These are phyloP conservation scores for Neonectria ditissima DNA, from an alignment of 2,329 filamentous ascomycete species.

Conservation along the genomic window DNA sequence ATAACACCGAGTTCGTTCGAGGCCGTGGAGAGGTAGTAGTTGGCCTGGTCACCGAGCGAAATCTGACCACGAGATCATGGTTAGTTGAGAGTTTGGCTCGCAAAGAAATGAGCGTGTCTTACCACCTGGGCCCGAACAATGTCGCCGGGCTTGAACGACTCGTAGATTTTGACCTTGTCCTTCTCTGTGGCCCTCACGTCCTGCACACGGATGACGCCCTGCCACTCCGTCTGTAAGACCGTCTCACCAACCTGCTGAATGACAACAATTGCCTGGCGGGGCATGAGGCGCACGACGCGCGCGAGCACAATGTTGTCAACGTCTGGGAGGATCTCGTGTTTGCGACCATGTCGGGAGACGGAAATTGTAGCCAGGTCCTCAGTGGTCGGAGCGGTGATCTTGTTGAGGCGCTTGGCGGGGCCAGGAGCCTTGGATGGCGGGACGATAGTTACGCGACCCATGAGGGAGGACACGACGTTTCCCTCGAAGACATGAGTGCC, in stretches of 20 bases:
- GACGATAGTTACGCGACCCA: conserved; percentile 74
- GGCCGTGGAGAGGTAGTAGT: conserved; percentile 94
- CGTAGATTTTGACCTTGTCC: conserved; percentile 90
- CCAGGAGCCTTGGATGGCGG: conserved; percentile 60
- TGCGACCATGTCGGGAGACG: conserved; percentile 62
- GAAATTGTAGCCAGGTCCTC: conserved; percentile 66
- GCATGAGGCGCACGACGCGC: conserved; percentile 85
- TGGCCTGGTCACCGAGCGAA: conserved; percentile 90
- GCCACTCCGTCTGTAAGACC: conserved; percentile 82
- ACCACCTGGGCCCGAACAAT: conserved; percentile 88
- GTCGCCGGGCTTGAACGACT: conserved; percentile 93
- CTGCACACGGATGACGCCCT: conserved; percentile 86
- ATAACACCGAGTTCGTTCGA: conserved; percentile 93
- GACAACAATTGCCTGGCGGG: conserved; percentile 84
- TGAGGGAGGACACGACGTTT: conserved; percentile 83
- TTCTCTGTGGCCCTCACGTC: conserved; percentile 97
- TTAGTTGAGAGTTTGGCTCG: conserved; percentile 9
- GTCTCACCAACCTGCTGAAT: conserved; percentile 85
- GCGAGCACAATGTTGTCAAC: conserved; percentile 86
- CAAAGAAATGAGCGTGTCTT: conserved; percentile 45
- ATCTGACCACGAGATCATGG: conserved; percentile 65
- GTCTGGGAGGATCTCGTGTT: conserved; percentile 81
- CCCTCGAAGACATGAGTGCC: conserved; percentile 86
- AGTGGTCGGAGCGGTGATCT: conserved; percentile 61
- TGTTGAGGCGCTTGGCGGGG: conserved; percentile 69